phyloP scores from a whole-genome alignment of 345 rosid genomes.

The Orychophragmus violaceus region DNA sequence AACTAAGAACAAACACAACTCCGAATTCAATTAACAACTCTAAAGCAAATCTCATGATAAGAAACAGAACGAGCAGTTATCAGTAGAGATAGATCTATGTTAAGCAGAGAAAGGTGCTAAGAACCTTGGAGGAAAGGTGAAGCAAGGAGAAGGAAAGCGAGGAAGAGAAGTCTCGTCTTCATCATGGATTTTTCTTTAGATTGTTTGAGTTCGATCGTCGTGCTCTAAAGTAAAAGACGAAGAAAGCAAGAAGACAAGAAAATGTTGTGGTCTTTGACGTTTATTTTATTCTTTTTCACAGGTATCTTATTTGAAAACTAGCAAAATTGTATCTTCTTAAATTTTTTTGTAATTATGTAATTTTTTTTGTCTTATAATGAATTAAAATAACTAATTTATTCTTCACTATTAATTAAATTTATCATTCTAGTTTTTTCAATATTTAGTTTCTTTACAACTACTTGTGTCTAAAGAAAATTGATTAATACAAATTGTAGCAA shows the following conservation, averaged over 20 bases:
- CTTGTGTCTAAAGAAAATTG: too few relatives aligned
- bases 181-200: background rate
- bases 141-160: constrained; percentile 61
- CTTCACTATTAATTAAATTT: too few relatives aligned
- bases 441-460: too few relatives aligned
- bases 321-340: too few relatives aligned
- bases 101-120: background rate
- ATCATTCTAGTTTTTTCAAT: too few relatives aligned
- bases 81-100: constrained; percentile 22
- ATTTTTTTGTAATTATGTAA: too few relatives aligned
- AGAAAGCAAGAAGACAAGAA: constrained; percentile 13
- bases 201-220: background rate
- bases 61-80: background rate
- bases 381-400: too few relatives aligned
- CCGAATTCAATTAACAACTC: background rate
- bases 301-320: too few relatives aligned
- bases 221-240: background rate
- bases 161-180: constrained; percentile 50
- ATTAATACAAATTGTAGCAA: too few relatives aligned
- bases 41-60: background rate
- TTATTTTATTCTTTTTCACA: background rate
- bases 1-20: constrained; percentile 35
- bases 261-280: background rate
- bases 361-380: too few relatives aligned
- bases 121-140: constrained; percentile 76